Evolutionary conservation across 768 basidiomycete species (phyloP).

Genomic region (Suillus clintonianus): DNA sequence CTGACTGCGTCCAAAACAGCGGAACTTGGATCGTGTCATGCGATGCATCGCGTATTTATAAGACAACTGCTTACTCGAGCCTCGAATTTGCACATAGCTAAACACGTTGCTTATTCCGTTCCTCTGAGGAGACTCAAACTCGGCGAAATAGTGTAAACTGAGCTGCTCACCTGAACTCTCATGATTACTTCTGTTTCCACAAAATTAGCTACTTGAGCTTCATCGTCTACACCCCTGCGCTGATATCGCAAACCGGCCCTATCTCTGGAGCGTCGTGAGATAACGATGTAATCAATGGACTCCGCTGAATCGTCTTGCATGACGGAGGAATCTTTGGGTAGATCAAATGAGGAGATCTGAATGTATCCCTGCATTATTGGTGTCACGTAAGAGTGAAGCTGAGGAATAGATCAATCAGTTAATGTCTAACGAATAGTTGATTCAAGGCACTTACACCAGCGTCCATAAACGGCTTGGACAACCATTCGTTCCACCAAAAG

Average conservation of each 20-base stretch:
- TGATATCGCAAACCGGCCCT: conserved; percentile 94
- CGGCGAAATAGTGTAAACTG: background rate
- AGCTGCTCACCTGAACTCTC: conserved; percentile 64
- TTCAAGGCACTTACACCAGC: conserved; percentile 61
- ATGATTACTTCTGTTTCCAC: conserved; percentile 93
- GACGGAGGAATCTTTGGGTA: conserved; percentile 44
- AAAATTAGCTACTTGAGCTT: conserved; percentile 93
- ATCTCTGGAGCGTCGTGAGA: conserved; percentile 85
- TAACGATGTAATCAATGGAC: conserved; percentile 73
- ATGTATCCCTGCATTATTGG: conserved; percentile 95
- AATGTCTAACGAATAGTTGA: background rate
- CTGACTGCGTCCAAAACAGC: conserved; percentile 89
- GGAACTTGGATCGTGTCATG: conserved; percentile 57
- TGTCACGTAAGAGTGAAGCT: conserved; percentile 84
- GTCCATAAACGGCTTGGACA: conserved; percentile 83
- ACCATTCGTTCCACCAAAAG: conserved; percentile 97
- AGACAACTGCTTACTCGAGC: conserved; percentile 64
- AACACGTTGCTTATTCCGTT: conserved; percentile 78
- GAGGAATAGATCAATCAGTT: background rate
- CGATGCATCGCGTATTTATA: background rate
- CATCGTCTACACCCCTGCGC: conserved; percentile 90
- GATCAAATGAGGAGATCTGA: conserved; percentile 68
- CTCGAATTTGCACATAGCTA: conserved; percentile 88
- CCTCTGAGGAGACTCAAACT: conserved; percentile 45
- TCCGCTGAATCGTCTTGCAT: conserved; percentile 41